phyloP scores from a whole-genome alignment of 2,329 filamentous ascomycete species.

The Colletotrichum lupini region DNA sequence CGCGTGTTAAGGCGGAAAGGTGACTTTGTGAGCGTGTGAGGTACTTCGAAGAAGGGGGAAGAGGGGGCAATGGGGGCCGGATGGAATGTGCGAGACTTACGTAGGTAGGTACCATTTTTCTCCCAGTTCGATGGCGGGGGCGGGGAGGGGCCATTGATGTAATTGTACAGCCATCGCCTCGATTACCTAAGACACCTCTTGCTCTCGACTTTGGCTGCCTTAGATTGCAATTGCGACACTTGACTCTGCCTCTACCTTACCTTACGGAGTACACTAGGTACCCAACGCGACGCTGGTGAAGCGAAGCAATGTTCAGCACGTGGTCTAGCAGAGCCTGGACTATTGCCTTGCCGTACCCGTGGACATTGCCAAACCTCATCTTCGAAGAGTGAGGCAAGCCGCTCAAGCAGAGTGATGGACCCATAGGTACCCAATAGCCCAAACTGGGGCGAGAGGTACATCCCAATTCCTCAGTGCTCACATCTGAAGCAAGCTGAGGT shows the following conservation, averaged over 20 bases:
- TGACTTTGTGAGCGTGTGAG: not conserved
- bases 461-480: not conserved
- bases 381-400: too few relatives aligned
- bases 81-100: slow-evolving; percentile 5
- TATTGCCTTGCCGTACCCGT: not conserved
- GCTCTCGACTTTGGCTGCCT: not conserved
- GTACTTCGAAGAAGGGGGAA: not conserved
- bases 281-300: not conserved
- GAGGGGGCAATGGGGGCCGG: not conserved
- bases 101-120: slow-evolving; percentile 30
- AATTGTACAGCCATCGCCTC: slow-evolving; percentile 39
- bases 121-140: slow-evolving; percentile 35
- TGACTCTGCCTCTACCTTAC: too few relatives aligned
- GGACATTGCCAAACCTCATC: too few relatives aligned
- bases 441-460: not conserved
- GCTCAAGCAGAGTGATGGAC: not conserved
- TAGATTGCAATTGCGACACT: not conserved
- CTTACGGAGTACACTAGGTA: not conserved
- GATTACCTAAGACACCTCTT: not conserved
- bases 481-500: not conserved
- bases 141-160: slow-evolving; percentile 44
- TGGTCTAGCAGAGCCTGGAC: slow-evolving; percentile 16
- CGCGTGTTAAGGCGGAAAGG: too few relatives aligned
- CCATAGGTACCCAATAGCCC: slow-evolving; percentile 1
- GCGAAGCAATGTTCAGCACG: not conserved